Percentiles rank a stretch among this genome's conserved stretches.
phyloP scores from a whole-genome alignment of 2,329 filamentous ascomycete genomes.

The Aspergillus fijiensis region DNA sequence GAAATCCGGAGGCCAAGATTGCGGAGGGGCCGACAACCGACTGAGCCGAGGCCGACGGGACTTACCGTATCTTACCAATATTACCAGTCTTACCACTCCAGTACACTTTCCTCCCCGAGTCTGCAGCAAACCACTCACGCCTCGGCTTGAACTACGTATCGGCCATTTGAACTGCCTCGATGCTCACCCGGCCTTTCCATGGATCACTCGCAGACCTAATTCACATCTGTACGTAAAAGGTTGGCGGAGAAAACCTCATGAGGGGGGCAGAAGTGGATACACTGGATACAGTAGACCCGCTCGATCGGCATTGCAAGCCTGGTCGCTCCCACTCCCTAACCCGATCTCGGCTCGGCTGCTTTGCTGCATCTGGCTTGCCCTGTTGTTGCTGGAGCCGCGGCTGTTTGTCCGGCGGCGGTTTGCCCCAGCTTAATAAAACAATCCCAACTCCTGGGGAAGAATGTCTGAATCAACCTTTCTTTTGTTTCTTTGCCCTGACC shows the following conservation, averaged over 20 bases:
- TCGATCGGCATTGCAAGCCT: background rate
- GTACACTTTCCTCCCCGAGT: background rate
- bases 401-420: conserved; percentile 9
- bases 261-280: background rate
- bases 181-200: background rate
- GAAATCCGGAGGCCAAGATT: background rate
- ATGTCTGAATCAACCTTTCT: background rate
- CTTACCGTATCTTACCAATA: conserved; percentile 30
- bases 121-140: background rate
- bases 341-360: conserved; percentile 11
- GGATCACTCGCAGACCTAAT: background rate
- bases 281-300: background rate
- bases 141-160: background rate
- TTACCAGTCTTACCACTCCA: background rate
- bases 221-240: background rate
- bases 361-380: conserved; percentile 8
- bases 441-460: background rate
- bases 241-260: background rate
- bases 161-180: background rate
- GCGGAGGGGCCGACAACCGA: conserved; percentile 16
- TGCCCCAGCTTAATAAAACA: conserved; percentile 12
- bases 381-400: conserved; percentile 13
- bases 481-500: background rate
- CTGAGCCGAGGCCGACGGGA: conserved; percentile 18
- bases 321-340: background rate